phyloP scores from a whole-genome alignment of 768 basidiomycete species.

The Leccinum boreale region DNA sequence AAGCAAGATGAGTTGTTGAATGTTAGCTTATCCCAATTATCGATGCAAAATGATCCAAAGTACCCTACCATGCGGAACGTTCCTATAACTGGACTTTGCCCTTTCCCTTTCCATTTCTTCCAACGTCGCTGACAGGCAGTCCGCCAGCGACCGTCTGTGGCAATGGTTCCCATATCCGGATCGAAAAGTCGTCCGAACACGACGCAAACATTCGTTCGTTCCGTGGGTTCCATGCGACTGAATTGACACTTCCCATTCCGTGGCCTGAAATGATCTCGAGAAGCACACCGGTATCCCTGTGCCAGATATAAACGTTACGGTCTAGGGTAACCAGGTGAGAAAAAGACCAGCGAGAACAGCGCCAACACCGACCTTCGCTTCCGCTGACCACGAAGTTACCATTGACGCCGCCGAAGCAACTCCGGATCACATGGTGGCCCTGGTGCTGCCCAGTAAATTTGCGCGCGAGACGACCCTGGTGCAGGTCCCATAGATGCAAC shows the following conservation, averaged over 20 bases:
- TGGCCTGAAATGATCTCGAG: conserved; percentile 91
- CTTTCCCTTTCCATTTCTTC: conserved; percentile 57
- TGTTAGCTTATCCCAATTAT: conserved; percentile 27
- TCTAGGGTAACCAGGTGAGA: conserved; percentile 48
- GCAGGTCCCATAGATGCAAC: conserved; percentile 83
- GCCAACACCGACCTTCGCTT: conserved; percentile 73
- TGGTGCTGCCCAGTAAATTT: conserved; percentile 88
- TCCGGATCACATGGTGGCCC: conserved; percentile 80
- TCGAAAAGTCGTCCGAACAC: conserved; percentile 88
- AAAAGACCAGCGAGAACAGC: conserved; percentile 1
- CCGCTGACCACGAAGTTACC: conserved; percentile 90
- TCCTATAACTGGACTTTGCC: conserved; percentile 54
- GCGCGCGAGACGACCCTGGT: conserved; percentile 62
- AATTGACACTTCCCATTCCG: conserved; percentile 86
- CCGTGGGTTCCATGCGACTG: conserved; percentile 95
- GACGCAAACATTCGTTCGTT: conserved; percentile 93
- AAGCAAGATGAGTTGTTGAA: conserved; percentile 25
- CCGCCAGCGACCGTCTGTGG: conserved; percentile 21
- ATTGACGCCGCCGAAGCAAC: conserved; percentile 89
- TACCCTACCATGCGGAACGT: conserved; percentile 18
- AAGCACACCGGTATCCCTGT: conserved; percentile 76
- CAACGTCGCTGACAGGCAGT: conserved; percentile 14
- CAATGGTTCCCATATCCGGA: conserved; percentile 83
- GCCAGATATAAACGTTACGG: conserved; percentile 93
- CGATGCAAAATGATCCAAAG: conserved; percentile 25